Percentiles rank a stretch among this genome's conserved stretches.
These are phyloP conservation scores for Leptodontidium sp. DNA, from an alignment of 2,329 filamentous ascomycete genomes.

Conservation along the genomic window DNA sequence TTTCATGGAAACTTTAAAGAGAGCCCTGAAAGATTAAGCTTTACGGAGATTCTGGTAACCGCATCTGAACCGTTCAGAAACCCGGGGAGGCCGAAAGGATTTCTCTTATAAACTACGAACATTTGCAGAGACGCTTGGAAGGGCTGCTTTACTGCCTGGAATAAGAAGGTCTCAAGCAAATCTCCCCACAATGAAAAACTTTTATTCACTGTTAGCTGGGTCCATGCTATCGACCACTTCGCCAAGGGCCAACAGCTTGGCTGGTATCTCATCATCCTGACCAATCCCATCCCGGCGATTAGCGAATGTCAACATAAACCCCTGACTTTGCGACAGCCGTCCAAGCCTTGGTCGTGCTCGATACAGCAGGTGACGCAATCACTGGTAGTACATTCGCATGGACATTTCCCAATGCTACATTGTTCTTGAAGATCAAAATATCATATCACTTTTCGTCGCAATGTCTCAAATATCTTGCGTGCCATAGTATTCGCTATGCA, in stretches of 20 bases:
- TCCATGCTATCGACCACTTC: too few relatives aligned
- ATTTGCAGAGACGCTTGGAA: too few relatives aligned
- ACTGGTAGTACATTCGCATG: neutral
- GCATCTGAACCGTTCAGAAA: too few relatives aligned
- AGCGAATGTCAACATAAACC: conserved; percentile 14
- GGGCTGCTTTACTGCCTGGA: too few relatives aligned
- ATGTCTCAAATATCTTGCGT: neutral
- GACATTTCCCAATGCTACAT: neutral
- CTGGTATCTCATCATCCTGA: neutral
- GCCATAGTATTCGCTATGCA: conserved; percentile 3
- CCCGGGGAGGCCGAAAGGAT: too few relatives aligned
- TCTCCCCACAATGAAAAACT: too few relatives aligned
- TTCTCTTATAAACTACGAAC: too few relatives aligned
- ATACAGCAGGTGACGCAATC: conserved; percentile 6
- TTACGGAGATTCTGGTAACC: too few relatives aligned
- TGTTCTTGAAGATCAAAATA: too few relatives aligned
- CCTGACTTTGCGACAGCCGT: conserved; percentile 4
- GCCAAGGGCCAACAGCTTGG: neutral
- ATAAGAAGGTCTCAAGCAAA: too few relatives aligned
- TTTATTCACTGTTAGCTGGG: neutral
- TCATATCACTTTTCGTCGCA: neutral
- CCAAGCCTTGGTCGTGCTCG: conserved; percentile 2
- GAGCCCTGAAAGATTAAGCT: too few relatives aligned
- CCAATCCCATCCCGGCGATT: neutral
- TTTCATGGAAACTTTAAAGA: too few relatives aligned